Conservation (phyloP, 768 basidiomycete species). For the Suillus luteus region DNA sequence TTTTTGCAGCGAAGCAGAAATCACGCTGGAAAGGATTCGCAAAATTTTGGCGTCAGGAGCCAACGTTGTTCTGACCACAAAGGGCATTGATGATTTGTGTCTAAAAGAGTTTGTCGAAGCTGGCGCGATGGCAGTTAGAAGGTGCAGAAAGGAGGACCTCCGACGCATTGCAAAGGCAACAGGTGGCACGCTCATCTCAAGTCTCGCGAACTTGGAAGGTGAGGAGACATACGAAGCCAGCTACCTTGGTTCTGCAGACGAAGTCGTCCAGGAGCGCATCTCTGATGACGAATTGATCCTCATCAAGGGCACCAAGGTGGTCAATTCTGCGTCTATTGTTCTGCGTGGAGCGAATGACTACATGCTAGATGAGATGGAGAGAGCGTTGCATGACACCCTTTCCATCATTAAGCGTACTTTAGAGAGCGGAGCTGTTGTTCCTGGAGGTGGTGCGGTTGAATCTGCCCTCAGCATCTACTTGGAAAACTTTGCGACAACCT, state of each 20-base stretch:
- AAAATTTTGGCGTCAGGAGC: slow-evolving; percentile 96
- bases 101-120: slow-evolving; percentile 99
- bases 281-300: slow-evolving; percentile 98
- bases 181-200: slow-evolving; percentile 90
- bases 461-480: slow-evolving; percentile 95
- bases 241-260: slow-evolving; percentile 90
- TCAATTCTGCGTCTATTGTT: slow-evolving; percentile 90
- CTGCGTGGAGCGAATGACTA: slow-evolving; percentile 98
- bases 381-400: slow-evolving; percentile 90
- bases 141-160: slow-evolving; percentile 97
- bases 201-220: slow-evolving; percentile 93
- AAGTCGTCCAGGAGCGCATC: slow-evolving; percentile 95
- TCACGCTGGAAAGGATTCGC: slow-evolving; percentile 91
- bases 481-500: slow-evolving; percentile 97
- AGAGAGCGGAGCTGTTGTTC: slow-evolving; percentile 94
- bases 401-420: slow-evolving; percentile 96
- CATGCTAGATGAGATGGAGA: slow-evolving; percentile 99
- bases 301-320: slow-evolving; percentile 96
- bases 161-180: slow-evolving; percentile 97
- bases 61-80: slow-evolving; percentile 95
- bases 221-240: slow-evolving; percentile 96
- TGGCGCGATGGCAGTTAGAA: slow-evolving; percentile 96
- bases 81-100: slow-evolving; percentile 98
- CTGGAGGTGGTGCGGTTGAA: slow-evolving; percentile 97
- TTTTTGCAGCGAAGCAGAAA: slow-evolving; percentile 80